These are phyloP conservation scores for Suhomyces choctaworum DNA, from an alignment of 1,139 yeast species.

Conservation along the genomic window DNA sequence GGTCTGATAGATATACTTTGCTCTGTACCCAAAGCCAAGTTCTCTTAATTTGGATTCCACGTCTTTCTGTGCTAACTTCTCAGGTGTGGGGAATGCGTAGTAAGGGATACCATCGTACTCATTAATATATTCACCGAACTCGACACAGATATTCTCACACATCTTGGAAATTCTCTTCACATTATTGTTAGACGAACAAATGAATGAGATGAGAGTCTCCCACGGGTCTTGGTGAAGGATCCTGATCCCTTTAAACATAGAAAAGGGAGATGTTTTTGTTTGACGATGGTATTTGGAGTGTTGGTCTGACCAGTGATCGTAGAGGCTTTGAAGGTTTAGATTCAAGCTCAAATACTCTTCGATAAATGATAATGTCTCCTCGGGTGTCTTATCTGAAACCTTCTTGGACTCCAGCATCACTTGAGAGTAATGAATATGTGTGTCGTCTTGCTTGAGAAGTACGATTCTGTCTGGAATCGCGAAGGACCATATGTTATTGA, in stretches of 20 bases:
- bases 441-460: slow-evolving; percentile 50
- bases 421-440: slow-evolving; percentile 32
- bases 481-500: slow-evolving; percentile 62
- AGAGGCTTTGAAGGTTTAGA: slow-evolving; percentile 53
- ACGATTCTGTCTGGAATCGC: slow-evolving; percentile 50
- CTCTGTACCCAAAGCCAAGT: slow-evolving; percentile 89
- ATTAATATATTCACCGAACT: slow-evolving; percentile 68
- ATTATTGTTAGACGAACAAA: slow-evolving; percentile 94
- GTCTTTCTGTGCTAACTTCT: slow-evolving; percentile 34
- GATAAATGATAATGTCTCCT: slow-evolving; percentile 43
- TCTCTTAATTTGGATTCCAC: slow-evolving; percentile 50
- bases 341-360: slow-evolving; percentile 70
- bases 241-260: slow-evolving; percentile 66
- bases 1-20: slow-evolving; percentile 80
- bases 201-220: slow-evolving; percentile 89
- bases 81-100: slow-evolving; percentile 75
- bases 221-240: slow-evolving; percentile 93
- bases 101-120: slow-evolving; percentile 57
- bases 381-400: not conserved
- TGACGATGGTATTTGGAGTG: slow-evolving; percentile 47
- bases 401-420: slow-evolving; percentile 20
- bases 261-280: slow-evolving; percentile 36
- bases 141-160: slow-evolving; percentile 77
- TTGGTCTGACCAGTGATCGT: slow-evolving; percentile 57
- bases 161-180: slow-evolving; percentile 90